Conservation (phyloP, 2,329 filamentous ascomycete genomes). For the Fusarium multiceps region DNA sequence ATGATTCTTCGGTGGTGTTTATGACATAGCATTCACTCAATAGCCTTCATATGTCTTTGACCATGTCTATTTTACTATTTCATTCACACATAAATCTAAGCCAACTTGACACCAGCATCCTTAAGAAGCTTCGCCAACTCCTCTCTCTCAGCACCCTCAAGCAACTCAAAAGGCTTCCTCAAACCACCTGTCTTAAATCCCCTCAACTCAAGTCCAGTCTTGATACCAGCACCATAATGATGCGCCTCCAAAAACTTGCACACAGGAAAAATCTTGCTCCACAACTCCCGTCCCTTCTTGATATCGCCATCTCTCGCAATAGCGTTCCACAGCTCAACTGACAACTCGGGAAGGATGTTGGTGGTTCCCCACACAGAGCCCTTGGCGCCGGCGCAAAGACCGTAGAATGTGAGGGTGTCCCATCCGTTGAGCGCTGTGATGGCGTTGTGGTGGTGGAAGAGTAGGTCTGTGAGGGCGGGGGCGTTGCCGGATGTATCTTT, state of each 20-base stretch:
- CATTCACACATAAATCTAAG: no score
- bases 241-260: slow-evolving; percentile 62
- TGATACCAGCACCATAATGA: slow-evolving; percentile 60
- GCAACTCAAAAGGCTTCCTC: slow-evolving; percentile 60
- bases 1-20: background rate
- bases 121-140: slow-evolving; percentile 53
- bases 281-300: slow-evolving; percentile 57
- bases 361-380: slow-evolving; percentile 63
- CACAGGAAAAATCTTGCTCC: slow-evolving; percentile 61
- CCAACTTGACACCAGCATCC: slow-evolving; percentile 52
- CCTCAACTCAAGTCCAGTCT: slow-evolving; percentile 61
- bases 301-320: slow-evolving; percentile 54
- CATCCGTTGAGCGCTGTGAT: slow-evolving; percentile 64
- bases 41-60: fast-evolving
- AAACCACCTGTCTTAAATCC: slow-evolving; percentile 59
- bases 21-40: fast-evolving
- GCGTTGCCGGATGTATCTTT: slow-evolving; percentile 65
- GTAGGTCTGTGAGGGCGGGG: slow-evolving; percentile 60
- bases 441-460: slow-evolving; percentile 54
- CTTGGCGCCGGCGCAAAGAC: slow-evolving; percentile 60
- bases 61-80: slow-evolving; percentile 13
- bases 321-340: slow-evolving; percentile 59
- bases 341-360: slow-evolving; percentile 62
- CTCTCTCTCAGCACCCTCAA: slow-evolving; percentile 43
- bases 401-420: slow-evolving; percentile 66